Base-by-base conservation (phyloP, 2,329 filamentous ascomycete species). In the Trichophyton benhamiae region DNA sequence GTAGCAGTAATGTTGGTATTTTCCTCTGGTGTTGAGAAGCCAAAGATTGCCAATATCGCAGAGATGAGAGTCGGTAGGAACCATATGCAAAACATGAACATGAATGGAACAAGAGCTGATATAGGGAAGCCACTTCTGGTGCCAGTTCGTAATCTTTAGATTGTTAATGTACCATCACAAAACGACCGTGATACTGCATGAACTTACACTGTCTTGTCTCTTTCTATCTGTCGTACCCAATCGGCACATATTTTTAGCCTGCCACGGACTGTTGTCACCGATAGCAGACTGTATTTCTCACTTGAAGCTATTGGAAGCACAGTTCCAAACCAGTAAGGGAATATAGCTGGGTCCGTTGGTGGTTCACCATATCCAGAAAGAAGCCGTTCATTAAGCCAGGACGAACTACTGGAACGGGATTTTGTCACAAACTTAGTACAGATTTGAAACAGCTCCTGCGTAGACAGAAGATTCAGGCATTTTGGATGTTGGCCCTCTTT, bases 291-390 rank as follows among this genome's bases (percentile, higher is more conserved):
- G 66, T 95, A 95, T 71, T 92, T 95, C 68, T 94, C 87, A 30
- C 84, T 77, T 27, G 94, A 88, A 13, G 82, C 81, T 42, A 94
- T 84, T 0, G 90, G 90, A 11, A 95, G 74, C 20, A 94, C 85
- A 68, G 84, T 89, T 8, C 88, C 91, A 66, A 96, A 87, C 91
- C 91, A 96, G 81, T 91, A 96, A 0, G 91, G 88, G 66, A 96
- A 94, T 0, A 83, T 72, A 2, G 85, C 85, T 0, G 89, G 85
- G 68, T 95, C 89, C 15, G 82, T 78, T 0, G 90, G 91, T 20
- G 86, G 87, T 62, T 87, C 83, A 11, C 91, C 91, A 66, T 92
- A 94, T 4, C 88, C 84, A 36, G 83, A 76, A 33, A 91, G 76
- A 38, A 91, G 85, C 7, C 86, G 82, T 46, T 85, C 80, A 61